These are phyloP conservation scores for Emericellopsis cladophorae DNA, from an alignment of 2,329 filamentous ascomycete species.

Conservation along the genomic window DNA sequence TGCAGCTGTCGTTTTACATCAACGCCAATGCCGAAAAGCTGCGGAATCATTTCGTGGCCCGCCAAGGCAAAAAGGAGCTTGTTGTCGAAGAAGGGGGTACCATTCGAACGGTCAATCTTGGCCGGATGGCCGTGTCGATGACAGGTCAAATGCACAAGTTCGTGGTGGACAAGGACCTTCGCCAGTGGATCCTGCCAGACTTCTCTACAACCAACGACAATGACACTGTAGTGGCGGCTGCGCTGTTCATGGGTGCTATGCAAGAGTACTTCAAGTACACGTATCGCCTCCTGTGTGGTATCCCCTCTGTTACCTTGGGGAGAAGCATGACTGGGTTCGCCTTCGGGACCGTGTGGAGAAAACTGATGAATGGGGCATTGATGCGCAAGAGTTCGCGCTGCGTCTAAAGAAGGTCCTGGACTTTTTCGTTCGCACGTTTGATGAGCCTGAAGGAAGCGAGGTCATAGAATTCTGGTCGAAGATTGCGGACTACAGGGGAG, in stretches of 20 bases:
- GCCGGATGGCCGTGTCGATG: slow-evolving; percentile 21
- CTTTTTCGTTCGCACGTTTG: slow-evolving; percentile 23
- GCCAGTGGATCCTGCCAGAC: slow-evolving; percentile 33
- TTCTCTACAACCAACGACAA: slow-evolving; percentile 35
- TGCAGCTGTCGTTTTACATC: slow-evolving; percentile 31
- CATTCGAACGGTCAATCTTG: slow-evolving; percentile 5
- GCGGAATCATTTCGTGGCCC: slow-evolving; percentile 25
- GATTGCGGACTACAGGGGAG: slow-evolving; percentile 3
- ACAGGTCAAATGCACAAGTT: slow-evolving; percentile 23
- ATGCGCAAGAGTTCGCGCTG: slow-evolving; percentile 17
- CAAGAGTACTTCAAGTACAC: slow-evolving; percentile 32
- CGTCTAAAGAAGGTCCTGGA: slow-evolving; percentile 23
- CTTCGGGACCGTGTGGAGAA: slow-evolving; percentile 20
- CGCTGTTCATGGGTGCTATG: slow-evolving; percentile 38
- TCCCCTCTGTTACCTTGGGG: slow-evolving; percentile 38
- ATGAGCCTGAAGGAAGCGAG: slow-evolving; percentile 9
- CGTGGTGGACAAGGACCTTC: slow-evolving; percentile 24
- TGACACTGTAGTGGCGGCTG: slow-evolving; percentile 27
- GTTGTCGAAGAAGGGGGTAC: slow-evolving; percentile 1
- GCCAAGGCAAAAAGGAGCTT: slow-evolving; percentile 17
- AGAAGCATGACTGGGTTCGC: slow-evolving; percentile 28
- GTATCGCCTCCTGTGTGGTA: slow-evolving; percentile 23
- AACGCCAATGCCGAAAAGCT: slow-evolving; percentile 32
- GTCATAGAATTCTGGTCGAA: slow-evolving; percentile 23
- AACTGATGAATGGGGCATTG: slow-evolving; percentile 19